A percentile compares a stretch with the other conserved stretches of the same genome.
These are phyloP conservation scores for Amanita pseudoporphyria DNA, from an alignment of 768 basidiomycete genomes.

Conservation along the genomic window DNA sequence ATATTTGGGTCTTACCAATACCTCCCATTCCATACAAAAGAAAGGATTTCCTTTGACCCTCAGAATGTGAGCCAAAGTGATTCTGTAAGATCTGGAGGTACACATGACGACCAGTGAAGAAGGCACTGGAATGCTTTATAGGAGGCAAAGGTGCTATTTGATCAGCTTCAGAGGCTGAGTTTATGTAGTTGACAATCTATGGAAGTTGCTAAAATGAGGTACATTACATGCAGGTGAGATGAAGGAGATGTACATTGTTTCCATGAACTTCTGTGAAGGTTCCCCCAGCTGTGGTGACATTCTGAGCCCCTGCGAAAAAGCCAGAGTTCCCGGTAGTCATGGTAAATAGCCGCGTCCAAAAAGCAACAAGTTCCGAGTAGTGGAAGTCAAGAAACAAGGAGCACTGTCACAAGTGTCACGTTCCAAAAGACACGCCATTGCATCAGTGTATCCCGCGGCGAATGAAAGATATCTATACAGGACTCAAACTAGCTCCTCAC, in stretches of 20 bases:
- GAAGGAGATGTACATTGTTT: neutral
- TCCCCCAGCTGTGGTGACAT: conserved; percentile 1
- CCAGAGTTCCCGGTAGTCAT: neutral
- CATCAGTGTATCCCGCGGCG: no score
- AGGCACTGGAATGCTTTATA: neutral
- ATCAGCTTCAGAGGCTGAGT: neutral
- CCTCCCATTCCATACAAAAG: conserved; percentile 15
- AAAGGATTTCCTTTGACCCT: conserved; percentile 3
- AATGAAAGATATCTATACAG: no score
- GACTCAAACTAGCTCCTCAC: no score
- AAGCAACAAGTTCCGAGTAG: neutral
- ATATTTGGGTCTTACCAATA: conserved; percentile 9
- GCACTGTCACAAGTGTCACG: no score
- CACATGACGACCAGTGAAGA: conserved; percentile 7
- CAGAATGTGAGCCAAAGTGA: conserved; percentile 6
- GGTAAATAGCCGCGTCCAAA: no score
- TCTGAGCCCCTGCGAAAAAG: conserved; percentile 14
- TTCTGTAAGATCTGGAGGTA: conserved; percentile 8
- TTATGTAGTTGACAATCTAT: neutral
- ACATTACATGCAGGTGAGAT: neutral
- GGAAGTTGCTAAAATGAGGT: no score
- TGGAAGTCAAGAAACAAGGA: no score
- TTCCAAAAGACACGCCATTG: no score
- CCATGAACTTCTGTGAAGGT: neutral
- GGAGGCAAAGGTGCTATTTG: neutral